Evolutionary conservation across 352 stramenopile species (phyloP), one percentile per base, ranked within the genome.

Genomic region (Elongisporangium anandrum): DNA sequence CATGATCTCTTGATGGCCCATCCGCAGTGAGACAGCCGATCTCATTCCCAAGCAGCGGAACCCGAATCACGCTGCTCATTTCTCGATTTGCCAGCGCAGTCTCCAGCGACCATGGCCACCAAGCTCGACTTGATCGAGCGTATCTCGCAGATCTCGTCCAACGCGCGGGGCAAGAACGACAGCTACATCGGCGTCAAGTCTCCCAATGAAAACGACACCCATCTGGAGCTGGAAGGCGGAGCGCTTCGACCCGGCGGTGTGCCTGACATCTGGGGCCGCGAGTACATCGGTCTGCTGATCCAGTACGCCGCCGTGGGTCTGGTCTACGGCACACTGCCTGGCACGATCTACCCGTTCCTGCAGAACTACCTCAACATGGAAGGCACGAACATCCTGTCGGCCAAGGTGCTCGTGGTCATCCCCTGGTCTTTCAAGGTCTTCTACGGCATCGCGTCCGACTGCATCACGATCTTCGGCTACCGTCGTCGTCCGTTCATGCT

Each of bases 341-440:
- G 68, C 41, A 76, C 72, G 2, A 70, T 78, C n/a, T 74, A 72
- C 54, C 70, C 73, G 15, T 72, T 85, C 61, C 62, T 82, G 15
- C 68, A 65, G 26, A 69, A 75, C 57, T 85, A 79, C 63, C 57
- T 81, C 20, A 75, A 82, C 50, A 76, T 81, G 65, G 68, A 78
- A 52, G 72, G 69, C 54, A 71, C 62, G 2, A 39, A 73, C 22
- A 71, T 66, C 39, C 67, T 74, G n/a, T 76, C 75, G 9, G 75
- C 75, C 23, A 75, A 62, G 4, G 66, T 69, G 56, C 66, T 85
- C 15, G 49, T 83, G 50, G 59, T 56, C 10, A 61, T 85, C 26
- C 71, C 73, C 23, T 85, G 76, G 76, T 85, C 71, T 9, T 71
- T 82, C 69, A 85, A 83, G 56, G 65, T 80, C n/a, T 83, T 85